Conservation (phyloP, 208 protist genomes). For the Leishmania mexicana region DNA sequence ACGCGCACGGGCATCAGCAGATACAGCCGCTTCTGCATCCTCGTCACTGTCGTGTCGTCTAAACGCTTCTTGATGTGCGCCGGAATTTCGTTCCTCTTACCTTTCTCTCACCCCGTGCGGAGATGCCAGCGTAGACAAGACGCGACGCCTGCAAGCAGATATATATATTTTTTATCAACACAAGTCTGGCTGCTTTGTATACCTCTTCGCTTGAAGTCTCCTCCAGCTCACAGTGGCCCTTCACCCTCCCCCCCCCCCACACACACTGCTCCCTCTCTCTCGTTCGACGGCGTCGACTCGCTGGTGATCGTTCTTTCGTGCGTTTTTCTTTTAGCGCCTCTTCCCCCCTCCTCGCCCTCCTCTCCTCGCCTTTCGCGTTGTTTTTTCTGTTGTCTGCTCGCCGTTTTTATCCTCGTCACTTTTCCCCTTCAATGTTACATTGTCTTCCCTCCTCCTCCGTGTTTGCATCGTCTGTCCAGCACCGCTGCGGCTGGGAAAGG, state of each 20-base stretch:
- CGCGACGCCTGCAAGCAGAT: not conserved
- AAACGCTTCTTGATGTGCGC: not conserved
- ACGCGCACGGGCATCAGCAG: not conserved
- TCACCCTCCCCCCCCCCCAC: not conserved
- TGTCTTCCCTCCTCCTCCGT: not conserved
- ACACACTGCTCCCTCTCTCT: not conserved
- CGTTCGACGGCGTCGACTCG: not conserved
- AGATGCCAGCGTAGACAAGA: not conserved
- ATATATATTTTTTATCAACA: not conserved
- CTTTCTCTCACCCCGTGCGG: not conserved
- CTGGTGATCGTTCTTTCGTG: not conserved
- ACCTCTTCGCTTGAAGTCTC: not conserved
- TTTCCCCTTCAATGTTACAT: not conserved
- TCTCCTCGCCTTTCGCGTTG: too few species aligned
- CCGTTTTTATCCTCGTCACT: too few species aligned
- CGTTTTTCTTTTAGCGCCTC: not conserved
- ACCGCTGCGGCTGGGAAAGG: not conserved
- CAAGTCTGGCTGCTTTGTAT: not conserved
- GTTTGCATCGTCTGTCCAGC: not conserved
- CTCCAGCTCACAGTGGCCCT: not conserved
- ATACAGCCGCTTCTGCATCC: not conserved
- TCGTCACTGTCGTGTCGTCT: not conserved
- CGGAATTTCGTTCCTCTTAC: not conserved
- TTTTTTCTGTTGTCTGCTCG: too few species aligned
- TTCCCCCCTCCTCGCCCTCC: not conserved